Base-by-base conservation (phyloP, 169 alveolate species). In the Cystoisospora suis region DNA sequence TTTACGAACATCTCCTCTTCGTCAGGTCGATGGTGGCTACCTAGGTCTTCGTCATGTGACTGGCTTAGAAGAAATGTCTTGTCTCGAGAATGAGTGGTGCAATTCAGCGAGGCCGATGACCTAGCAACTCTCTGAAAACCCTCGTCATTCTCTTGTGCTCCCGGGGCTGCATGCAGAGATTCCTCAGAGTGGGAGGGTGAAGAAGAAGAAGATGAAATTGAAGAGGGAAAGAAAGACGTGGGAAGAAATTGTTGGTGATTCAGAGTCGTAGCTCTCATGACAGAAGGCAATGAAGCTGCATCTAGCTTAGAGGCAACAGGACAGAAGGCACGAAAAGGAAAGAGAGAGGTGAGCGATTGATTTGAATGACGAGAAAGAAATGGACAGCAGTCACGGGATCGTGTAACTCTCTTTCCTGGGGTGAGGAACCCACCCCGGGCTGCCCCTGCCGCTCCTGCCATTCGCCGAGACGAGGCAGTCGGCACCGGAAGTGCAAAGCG, bases 281-380 rank as follows among this genome's bases (percentile, higher is more conserved):
- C 70, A 32, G 87, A 59, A 9, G 59, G 59, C 34, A 46, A 69
- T 46, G 59, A 12, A 17, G 87, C 36, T 7, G 70, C 15, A n/a
- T 77, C 87, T 32, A 47, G 36, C n/a, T 53, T 44, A 12, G 88
- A 81, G 20, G 88, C 88, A 0, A 81, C 88, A 15, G 88, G 88
- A 36, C 88, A 81, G 34, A 81, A 47, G 40, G 58, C 61, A n/a
- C 75, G 61, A 15, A 81, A 53, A n/a, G 88, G 88, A 45, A 81
- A 36, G 88, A 81, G 88, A 40, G 70, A 32, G 36, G 58, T 32
- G 53, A 81, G 49, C 17, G 49, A 36, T 32, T 44, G 36, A 42
- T 53, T 45, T 75, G 58, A 15, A 53, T 81, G 88, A 0, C 88
- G 42, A 20, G 47, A 36, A 47, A 81, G 49, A 34, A 81, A 81